Evolutionary conservation across 345 rosid species (phyloP).

Genomic region (Salix viminalis): DNA sequence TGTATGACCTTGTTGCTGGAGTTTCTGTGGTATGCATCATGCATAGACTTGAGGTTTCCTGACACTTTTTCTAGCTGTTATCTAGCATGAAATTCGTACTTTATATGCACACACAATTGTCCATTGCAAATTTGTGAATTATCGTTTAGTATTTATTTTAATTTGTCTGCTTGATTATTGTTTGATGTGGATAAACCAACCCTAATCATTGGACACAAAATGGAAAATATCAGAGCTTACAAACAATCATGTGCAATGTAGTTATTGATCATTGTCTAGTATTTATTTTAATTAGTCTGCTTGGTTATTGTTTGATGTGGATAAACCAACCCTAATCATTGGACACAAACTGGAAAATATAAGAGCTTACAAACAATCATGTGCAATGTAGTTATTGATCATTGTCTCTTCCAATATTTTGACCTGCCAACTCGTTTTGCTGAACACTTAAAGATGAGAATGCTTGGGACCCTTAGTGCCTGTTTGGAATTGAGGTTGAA

Average conservation of each 20-base stretch:
- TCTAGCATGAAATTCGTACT: not conserved
- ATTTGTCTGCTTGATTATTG: not conserved
- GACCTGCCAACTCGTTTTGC: not conserved
- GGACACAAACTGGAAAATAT: not conserved
- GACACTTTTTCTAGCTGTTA: not conserved
- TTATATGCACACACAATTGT: not conserved
- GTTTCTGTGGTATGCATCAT: conserved; percentile 72
- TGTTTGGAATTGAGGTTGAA: no score
- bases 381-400: not conserved
- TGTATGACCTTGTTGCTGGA: conserved; percentile 88
- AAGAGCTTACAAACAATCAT: not conserved
- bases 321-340: not conserved
- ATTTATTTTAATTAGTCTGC: not conserved
- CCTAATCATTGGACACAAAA: not conserved
- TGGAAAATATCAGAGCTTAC: not conserved
- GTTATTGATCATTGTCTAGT: not conserved
- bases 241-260: not conserved
- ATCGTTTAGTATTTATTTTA: not conserved
- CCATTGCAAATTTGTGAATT: not conserved
- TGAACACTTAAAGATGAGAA: not conserved
- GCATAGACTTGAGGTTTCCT: not conserved
- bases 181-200: not conserved
- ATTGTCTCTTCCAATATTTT: not conserved
- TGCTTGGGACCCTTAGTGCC: not conserved
- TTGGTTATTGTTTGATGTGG: not conserved